Conservation (phyloP, 148 eudicot species). For the Rhododendron vialii region DNA sequence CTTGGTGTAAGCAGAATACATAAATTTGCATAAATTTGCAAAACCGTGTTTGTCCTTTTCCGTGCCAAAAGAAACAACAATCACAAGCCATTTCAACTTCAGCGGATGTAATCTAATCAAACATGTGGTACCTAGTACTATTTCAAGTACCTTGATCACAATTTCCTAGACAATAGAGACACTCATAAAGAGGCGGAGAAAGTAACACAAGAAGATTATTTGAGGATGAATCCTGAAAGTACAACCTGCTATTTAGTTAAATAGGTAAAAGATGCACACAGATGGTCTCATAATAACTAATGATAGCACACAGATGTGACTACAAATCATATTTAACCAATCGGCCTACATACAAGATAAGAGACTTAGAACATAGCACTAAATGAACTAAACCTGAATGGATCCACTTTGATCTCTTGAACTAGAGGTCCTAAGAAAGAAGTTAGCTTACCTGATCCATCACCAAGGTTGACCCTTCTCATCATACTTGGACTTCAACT, state of each 20-base stretch:
- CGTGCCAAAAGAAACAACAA: not conserved
- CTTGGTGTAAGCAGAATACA: constrained; percentile 3
- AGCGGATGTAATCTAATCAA: not conserved
- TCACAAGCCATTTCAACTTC: not conserved
- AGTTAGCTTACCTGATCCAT: no score
- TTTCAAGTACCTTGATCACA: not conserved
- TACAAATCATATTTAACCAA: no score
- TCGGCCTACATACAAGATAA: no score
- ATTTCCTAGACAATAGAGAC: not conserved
- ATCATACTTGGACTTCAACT: no score
- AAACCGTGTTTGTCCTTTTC: not conserved
- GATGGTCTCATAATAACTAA: not conserved
- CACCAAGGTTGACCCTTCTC: no score
- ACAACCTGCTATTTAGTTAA: not conserved
- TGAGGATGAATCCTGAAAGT: not conserved
- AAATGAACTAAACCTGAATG: no score
- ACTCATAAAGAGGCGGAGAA: not conserved
- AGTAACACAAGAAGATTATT: not conserved
- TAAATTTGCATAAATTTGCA: not conserved
- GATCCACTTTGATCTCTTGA: no score
- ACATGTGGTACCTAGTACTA: not conserved
- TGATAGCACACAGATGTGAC: not conserved
- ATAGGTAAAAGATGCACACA: not conserved
- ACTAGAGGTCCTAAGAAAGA: no score
- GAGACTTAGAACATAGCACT: no score